A percentile compares a stretch with the other conserved stretches of the same genome.
Evolutionary conservation across 257 asterid genomes (phyloP).

Genomic region (Anisodus acutangulus): DNA sequence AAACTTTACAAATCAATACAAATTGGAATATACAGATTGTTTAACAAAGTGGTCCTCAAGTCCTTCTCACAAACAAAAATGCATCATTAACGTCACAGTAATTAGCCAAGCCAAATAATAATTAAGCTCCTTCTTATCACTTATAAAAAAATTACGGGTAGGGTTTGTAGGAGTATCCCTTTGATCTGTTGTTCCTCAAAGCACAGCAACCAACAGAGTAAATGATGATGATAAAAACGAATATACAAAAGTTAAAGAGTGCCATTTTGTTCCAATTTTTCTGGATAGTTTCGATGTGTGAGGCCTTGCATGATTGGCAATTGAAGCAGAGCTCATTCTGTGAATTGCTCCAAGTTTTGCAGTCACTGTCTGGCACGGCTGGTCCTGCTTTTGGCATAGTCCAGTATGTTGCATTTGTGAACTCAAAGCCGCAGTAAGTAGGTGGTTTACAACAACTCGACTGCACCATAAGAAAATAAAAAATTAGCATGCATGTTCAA

Average conservation of each 20-base stretch:
- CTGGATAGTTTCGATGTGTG: slow-evolving; percentile 46
- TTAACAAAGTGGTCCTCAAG: neutral
- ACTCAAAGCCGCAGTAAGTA: slow-evolving; percentile 53
- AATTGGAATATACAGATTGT: neutral
- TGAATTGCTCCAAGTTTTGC: slow-evolving; percentile 62
- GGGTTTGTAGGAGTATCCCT: slow-evolving; percentile 6
- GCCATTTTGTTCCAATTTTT: slow-evolving; percentile 62
- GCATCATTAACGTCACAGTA: neutral
- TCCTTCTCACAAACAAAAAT: slow-evolving; percentile 2
- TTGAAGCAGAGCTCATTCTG: slow-evolving; percentile 58
- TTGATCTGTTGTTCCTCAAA: slow-evolving; percentile 48
- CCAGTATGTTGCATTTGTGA: slow-evolving; percentile 61
- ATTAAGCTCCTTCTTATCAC: slow-evolving; percentile 1
- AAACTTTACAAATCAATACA: neutral
- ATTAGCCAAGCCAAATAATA: neutral
- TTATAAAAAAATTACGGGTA: neutral
- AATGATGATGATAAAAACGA: slow-evolving; percentile 39
- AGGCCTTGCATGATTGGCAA: slow-evolving; percentile 62
- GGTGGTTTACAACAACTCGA: slow-evolving; percentile 91
- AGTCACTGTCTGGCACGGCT: slow-evolving; percentile 51
- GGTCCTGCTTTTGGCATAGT: slow-evolving; percentile 52
- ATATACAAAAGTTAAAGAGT: slow-evolving; percentile 39
- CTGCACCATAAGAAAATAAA: slow-evolving; percentile 38
- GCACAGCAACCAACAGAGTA: slow-evolving; percentile 78
- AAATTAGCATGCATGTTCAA: neutral